These are phyloP conservation scores for Sarocladium strictum DNA, from an alignment of 2,329 filamentous ascomycete genomes.

Conservation along the genomic window DNA sequence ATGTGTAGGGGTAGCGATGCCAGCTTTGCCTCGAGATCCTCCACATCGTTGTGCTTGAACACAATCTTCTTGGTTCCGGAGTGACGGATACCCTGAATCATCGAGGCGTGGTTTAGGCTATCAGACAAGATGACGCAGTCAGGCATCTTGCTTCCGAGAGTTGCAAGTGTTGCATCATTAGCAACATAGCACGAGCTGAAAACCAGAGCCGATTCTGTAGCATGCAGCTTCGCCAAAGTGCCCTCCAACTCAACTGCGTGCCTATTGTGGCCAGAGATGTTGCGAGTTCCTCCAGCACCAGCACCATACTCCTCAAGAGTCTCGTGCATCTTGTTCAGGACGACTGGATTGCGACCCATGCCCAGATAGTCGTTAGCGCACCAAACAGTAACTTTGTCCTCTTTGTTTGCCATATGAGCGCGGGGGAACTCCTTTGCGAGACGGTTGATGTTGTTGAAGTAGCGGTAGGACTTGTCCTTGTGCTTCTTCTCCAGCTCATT, in stretches of 20 bases:
- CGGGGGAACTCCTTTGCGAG: slow-evolving; percentile 93
- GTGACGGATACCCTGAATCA: slow-evolving; percentile 98
- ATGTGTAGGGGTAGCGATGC: slow-evolving; percentile 77
- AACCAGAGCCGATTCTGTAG: slow-evolving; percentile 86
- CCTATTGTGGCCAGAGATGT: slow-evolving; percentile 96
- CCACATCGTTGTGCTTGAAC: slow-evolving; percentile 97
- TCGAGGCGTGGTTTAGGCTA: slow-evolving; percentile 94
- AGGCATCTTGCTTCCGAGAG: slow-evolving; percentile 91
- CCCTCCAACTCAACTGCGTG: slow-evolving; percentile 82
- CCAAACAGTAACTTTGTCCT: slow-evolving; percentile 93
- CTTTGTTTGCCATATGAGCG: slow-evolving; percentile 78
- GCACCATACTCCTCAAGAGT: slow-evolving; percentile 93
- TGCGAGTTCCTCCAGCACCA: slow-evolving; percentile 90
- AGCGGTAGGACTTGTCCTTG: slow-evolving; percentile 98
- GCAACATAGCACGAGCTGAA: slow-evolving; percentile 98
- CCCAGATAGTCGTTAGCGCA: slow-evolving; percentile 99
- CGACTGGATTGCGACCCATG: slow-evolving; percentile 87
- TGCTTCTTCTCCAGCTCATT: slow-evolving; percentile 95
- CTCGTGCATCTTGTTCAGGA: slow-evolving; percentile 88
- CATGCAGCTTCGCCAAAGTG: slow-evolving; percentile 79
- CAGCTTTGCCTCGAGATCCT: slow-evolving; percentile 85
- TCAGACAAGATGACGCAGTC: slow-evolving; percentile 98
- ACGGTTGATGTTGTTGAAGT: slow-evolving; percentile 99
- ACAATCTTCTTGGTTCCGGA: slow-evolving; percentile 96
- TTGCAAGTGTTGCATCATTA: slow-evolving; percentile 94